Evolutionary conservation across 164 flowering plant species (phyloP), one percentile per base, ranked within the genome.

Genomic region (Stephania japonica): DNA sequence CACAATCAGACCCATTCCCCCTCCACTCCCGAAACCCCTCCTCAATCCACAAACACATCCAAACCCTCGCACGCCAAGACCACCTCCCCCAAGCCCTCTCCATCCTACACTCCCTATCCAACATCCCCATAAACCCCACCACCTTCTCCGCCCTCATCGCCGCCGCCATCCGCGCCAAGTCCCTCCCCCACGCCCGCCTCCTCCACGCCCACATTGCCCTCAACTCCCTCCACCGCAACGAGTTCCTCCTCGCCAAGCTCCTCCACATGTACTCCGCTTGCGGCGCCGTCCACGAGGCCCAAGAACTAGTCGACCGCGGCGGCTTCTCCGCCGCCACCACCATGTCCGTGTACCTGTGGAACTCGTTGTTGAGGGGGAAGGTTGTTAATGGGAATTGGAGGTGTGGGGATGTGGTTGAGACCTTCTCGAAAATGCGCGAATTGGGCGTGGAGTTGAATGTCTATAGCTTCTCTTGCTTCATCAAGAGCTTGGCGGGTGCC

Each of bases 401-500:
- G 9, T 83, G 84, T 67, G 27, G 65, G 0, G 85, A 87, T 7
- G 79, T 80, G 24, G 80, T 91, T 43, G 65, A 50, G 2, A 80
- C 86, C 0, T 90, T 78, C 72, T 59, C 75, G 19, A 81, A 83
- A 72, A 91, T 94, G 97, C 73, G 97, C 23, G 87, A 82, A 42
- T 65, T 78, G 62, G 96, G 94, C 2, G 78, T 92, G 19, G 88
- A 87, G 6, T 77, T 86, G 83, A 92, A 94, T 80, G 93, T 73
- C 2, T 92, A 94, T 49, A 86, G 80, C 42, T 91, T 87, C 77
- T 82, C 94, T 47, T 88, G 87, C 70, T 71, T 92, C 79, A 84
- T 94, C 62, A 94, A 94, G 87, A 85, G 94, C 73, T 80, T 90
- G 19, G 97, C 92, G 0, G 98, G 97, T 0, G 84, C 90, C 0